Base-by-base conservation (phyloP, 2,329 filamentous ascomycete species). In the Blumeria graminis region DNA sequence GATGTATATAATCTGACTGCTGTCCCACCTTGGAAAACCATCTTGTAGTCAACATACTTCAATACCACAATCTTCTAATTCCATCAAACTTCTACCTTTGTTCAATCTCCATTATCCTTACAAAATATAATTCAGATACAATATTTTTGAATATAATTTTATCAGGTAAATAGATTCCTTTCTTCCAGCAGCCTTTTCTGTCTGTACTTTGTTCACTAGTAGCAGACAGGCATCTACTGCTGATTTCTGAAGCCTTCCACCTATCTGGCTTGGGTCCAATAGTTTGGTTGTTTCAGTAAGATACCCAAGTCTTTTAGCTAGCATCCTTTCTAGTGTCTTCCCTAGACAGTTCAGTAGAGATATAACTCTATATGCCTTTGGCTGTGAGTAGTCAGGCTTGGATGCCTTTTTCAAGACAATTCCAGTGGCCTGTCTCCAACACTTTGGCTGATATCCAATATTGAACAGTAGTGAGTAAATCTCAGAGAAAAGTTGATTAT, bases 371-470 rank as follows among this genome's bases (percentile, higher is more conserved):
- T 50, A 56, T 3, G 55, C 55, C 32, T 50, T 51, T 5, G 55
- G 55, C 4, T 48, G 45, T 10, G 45, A 22, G 45, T 48, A 48
- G 45, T 48, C 45, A 10, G 45, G 45, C 16, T 48, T 56, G 10
- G 5, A 11, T 8, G 28, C 18, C 39, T 56, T 56, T 10, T 35
- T 32, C 13, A 56, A 28, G 14, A 56, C 50, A 1, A 50, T 32
- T n/a, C 43, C 55, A 34, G 35, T 56, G 35, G 55, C 55, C 36
- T 56, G 7, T 48, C 18, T 56, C 55, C 43, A 56, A 33, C 32
- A 50, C 22, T 10, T 36, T 36, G 43, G 43, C 6, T 56, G 43
- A 51, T 56, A 56, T 16, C 55, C 55, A 10, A 48, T 56, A 43
- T 56, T 34, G 16, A 56, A 45, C 22, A 28, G 33, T 9, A 38